These are phyloP conservation scores for Lactarius evosmus DNA, from an alignment of 768 basidiomycete species.

Conservation along the genomic window DNA sequence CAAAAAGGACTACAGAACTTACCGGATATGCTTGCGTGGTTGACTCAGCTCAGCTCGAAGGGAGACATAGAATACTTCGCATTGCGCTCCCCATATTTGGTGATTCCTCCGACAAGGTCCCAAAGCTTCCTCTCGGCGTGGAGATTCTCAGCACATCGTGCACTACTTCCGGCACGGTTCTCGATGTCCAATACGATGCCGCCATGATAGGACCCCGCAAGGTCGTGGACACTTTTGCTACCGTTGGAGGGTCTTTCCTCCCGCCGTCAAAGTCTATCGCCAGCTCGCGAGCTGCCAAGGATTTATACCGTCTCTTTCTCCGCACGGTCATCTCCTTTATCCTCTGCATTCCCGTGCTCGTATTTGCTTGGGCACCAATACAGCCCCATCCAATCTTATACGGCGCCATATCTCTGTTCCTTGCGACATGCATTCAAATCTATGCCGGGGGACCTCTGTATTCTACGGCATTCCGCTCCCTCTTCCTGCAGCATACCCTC, in stretches of 20 bases:
- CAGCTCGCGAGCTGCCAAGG: constrained; percentile 33
- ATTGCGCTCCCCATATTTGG: constrained; percentile 1
- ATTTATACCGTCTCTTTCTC: constrained; percentile 32
- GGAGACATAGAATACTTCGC: constrained; percentile 15
- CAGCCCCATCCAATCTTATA: constrained; percentile 36
- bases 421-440: constrained; percentile 41
- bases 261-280: constrained; percentile 30
- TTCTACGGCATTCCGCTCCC: constrained; percentile 36
- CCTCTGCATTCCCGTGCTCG: constrained; percentile 41
- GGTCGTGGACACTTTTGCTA: constrained; percentile 33
- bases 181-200: constrained; percentile 31
- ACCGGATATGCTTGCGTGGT: constrained; percentile 23
- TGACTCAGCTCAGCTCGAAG: constrained; percentile 10
- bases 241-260: constrained; percentile 30
- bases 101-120: neutral
- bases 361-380: constrained; percentile 44
- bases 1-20: constrained; percentile 12
- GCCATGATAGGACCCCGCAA: constrained; percentile 34
- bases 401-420: constrained; percentile 37
- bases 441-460: constrained; percentile 39
- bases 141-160: constrained; percentile 2
- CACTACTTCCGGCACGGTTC: neutral
- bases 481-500: constrained; percentile 37
- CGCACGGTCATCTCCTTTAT: constrained; percentile 36
- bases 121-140: constrained; percentile 13